These are phyloP conservation scores for Leishmania major DNA, from an alignment of 208 protist genomes.

Conservation along the genomic window DNA sequence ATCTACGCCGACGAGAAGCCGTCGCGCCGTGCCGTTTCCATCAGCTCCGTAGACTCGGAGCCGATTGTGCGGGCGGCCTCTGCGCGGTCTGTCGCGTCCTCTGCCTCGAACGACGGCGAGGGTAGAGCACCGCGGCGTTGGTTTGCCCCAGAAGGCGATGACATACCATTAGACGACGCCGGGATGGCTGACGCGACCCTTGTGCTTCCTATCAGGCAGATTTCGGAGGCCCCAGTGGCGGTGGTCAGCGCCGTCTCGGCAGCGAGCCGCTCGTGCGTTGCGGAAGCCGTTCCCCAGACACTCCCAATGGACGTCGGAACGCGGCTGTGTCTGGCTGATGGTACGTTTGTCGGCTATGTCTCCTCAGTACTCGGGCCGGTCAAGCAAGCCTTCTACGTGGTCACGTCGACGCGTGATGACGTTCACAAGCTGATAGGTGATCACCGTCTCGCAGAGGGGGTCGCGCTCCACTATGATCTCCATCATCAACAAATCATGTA, in stretches of 20 bases:
- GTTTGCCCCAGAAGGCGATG: constrained; percentile 25
- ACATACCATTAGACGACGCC: constrained; percentile 20
- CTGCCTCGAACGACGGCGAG: not conserved
- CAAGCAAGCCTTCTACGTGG: constrained; percentile 48
- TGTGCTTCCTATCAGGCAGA: constrained; percentile 38
- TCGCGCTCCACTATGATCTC: constrained; percentile 62
- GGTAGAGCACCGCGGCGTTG: not conserved
- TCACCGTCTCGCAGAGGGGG: constrained; percentile 21
- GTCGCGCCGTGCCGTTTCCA: constrained; percentile 49
- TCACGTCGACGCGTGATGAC: constrained; percentile 31
- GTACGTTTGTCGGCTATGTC: constrained; percentile 53
- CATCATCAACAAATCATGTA: constrained; percentile 56
- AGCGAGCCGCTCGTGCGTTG: constrained; percentile 38
- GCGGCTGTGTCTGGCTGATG: constrained; percentile 63
- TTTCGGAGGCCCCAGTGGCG: constrained; percentile 67
- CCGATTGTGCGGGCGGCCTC: constrained; percentile 44
- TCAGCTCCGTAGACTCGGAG: constrained; percentile 87
- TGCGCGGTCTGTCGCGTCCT: constrained; percentile 16
- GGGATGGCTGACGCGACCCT: constrained; percentile 5
- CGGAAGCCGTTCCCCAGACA: constrained; percentile 41
- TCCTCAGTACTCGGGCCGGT: constrained; percentile 73
- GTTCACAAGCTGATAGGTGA: constrained; percentile 18
- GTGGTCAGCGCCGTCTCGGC: constrained; percentile 37
- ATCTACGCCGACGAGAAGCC: constrained; percentile 46
- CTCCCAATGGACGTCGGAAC: constrained; percentile 72